A percentile compares a stretch with the other conserved stretches of the same genome.
phyloP scores from a whole-genome alignment of 495 filamentous ascomycete genomes.

The Penicillium pancosmium region DNA sequence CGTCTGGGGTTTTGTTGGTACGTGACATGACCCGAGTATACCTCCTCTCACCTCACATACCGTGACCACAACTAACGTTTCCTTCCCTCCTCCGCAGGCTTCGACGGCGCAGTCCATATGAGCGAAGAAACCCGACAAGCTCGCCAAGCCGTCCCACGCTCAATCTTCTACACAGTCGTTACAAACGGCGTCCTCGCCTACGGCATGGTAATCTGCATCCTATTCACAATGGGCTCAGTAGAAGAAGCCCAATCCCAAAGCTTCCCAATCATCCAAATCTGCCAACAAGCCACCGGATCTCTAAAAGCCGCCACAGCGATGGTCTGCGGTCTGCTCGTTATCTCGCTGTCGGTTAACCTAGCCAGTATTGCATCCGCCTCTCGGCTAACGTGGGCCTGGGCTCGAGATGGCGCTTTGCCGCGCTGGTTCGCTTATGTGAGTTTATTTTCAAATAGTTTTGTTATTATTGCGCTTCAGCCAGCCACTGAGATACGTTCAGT shows the following conservation, averaged over 20 bases:
- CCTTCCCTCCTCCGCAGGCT: constrained; percentile 6
- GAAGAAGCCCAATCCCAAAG: constrained; percentile 28
- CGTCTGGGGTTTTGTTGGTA: constrained; percentile 30
- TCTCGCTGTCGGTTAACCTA: constrained; percentile 42
- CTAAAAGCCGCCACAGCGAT: constrained; percentile 45
- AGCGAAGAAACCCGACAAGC: constrained; percentile 46
- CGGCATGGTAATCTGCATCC: constrained; percentile 40
- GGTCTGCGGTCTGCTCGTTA: constrained; percentile 44
- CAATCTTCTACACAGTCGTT: constrained; percentile 37
- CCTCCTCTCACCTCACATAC: no score
- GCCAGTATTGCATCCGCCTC: constrained; percentile 35
- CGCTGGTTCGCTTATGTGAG: constrained; percentile 40
- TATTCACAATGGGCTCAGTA: constrained; percentile 41
- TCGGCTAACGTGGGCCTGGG: constrained; percentile 43
- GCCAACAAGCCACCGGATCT: constrained; percentile 42
- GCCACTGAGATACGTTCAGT: background rate
- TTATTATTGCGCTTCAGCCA: background rate
- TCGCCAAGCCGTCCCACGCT: constrained; percentile 35
- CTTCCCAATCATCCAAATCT: constrained; percentile 48
- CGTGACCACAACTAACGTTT: background rate
- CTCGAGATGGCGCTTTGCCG: constrained; percentile 44
- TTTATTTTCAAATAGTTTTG: background rate
- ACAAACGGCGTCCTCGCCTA: constrained; percentile 40
- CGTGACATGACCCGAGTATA: background rate
- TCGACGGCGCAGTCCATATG: constrained; percentile 37